These are phyloP conservation scores for Rhizopus delemar DNA, from an alignment of 371 early-diverging fungal species.

Conservation along the genomic window DNA sequence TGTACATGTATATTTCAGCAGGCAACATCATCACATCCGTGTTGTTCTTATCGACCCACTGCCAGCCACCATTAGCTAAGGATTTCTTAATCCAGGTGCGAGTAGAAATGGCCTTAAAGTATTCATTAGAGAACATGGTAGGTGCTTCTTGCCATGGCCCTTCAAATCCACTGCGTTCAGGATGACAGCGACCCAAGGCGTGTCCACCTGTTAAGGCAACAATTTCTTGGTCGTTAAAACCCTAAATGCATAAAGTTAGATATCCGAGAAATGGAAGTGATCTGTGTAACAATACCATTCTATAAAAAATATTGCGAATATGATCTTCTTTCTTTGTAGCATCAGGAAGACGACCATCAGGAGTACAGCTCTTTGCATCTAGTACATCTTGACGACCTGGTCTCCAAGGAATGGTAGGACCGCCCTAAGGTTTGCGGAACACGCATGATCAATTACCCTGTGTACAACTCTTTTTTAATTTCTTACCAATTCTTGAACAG, in stretches of 20 bases:
- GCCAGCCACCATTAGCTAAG: constrained; percentile 66
- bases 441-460: neutral
- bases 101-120: constrained; percentile 64
- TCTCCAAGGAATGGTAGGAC: constrained; percentile 85
- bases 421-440: constrained; percentile 52
- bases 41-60: constrained; percentile 68
- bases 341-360: constrained; percentile 93
- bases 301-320: constrained; percentile 83
- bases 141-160: constrained; percentile 88
- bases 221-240: constrained; percentile 76
- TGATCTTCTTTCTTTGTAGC: constrained; percentile 76
- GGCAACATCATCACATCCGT: constrained; percentile 85
- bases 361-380: constrained; percentile 58
- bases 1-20: constrained; percentile 73
- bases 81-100: constrained; percentile 70
- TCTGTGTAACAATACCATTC: constrained; percentile 63
- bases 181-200: constrained; percentile 84
- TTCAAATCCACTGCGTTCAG: constrained; percentile 78
- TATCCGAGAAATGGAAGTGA: neutral
- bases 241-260: constrained; percentile 19
- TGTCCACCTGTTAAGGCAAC: constrained; percentile 86
- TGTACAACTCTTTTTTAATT: neutral
- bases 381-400: constrained; percentile 79
- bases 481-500: constrained; percentile 81
- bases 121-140: constrained; percentile 84